Evolutionary conservation across 495 filamentous ascomycete species (phyloP).

Genomic region (Coniosporium apollinis): DNA sequence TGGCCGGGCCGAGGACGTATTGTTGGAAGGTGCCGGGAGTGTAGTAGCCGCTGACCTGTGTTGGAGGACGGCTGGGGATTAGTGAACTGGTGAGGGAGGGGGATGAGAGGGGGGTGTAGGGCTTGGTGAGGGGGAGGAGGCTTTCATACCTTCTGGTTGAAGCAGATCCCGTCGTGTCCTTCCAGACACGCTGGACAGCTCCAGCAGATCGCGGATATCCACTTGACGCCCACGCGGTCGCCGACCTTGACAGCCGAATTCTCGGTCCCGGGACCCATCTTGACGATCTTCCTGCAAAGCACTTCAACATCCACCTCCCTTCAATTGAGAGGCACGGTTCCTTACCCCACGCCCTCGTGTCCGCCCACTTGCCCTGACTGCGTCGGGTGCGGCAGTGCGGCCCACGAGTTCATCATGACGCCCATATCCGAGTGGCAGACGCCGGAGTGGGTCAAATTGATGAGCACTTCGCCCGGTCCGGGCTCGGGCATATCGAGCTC

Average conservation of each 20-base stretch:
- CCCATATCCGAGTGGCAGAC: conserved; percentile 54
- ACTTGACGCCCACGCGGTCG: conserved; percentile 32
- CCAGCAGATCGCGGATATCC: conserved; percentile 30
- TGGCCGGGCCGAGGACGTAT: conserved; percentile 45
- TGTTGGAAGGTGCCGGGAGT: conserved; percentile 57
- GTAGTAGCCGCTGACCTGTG: conserved; percentile 33
- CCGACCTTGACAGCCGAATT: conserved; percentile 40
- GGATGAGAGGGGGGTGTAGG: conserved; percentile 6
- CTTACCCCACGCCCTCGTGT: conserved; percentile 30
- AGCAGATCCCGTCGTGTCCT: conserved; percentile 42
- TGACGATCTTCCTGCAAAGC: conserved; percentile 35
- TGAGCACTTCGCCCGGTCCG: conserved; percentile 43
- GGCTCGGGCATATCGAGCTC: conserved; percentile 52
- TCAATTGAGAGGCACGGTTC: too few species aligned
- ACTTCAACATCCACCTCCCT: too few species aligned
- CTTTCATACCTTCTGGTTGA: conserved; percentile 31
- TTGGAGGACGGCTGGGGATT: neutral
- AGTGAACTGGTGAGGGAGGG: conserved; percentile 29
- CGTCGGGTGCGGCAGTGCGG: conserved; percentile 41
- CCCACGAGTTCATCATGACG: conserved; percentile 38
- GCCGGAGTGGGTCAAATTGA: conserved; percentile 55
- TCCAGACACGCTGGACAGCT: conserved; percentile 39
- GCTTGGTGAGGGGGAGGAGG: neutral
- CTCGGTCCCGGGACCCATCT: conserved; percentile 36
- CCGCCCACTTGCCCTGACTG: conserved; percentile 47